Base-by-base conservation (phyloP, 257 asterid species). In the Solanum virginianum region DNA sequence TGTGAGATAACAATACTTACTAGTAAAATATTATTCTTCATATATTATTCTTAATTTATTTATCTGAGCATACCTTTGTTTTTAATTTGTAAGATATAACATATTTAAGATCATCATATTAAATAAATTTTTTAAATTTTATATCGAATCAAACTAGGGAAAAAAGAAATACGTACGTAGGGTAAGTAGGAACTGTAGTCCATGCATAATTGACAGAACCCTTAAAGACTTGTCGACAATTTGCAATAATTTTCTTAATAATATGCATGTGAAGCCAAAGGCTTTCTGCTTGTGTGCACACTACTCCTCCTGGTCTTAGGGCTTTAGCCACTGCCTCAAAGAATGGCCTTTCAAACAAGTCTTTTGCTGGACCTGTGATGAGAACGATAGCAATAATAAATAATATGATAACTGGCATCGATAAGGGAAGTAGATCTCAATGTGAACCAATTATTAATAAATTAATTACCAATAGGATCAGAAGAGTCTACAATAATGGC, bases 401-500 rank as follows among this genome's bases (percentile, higher is more conserved):
- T 32, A 32, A 32, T 32, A 32, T 32, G 36, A 32, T 32, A 32
- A 32, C 0, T 32, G 36, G 36, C 3, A 32, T 32, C 36, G 4
- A 32, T 32, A 32, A 32, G 4, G 36, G 4, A 32, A 32, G 36
- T 32, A 32, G 36, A 32, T 32, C 36, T 32, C 66, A 59, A 59
- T 59, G 29, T 59, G 10, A n/a, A 59, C 22, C 66, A 59, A 10
- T n/a, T n/a, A 59, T 59, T n/a, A 59, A 26, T 59, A 59, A 59
- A 59, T 12, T 84, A 84, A 18, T 12, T 75, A 84, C 86, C 87
- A 60, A 85, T 85, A 39, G 87, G 87, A 53, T 85, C 87, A 77
- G 87, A 85, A 62, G 84, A 85, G 49, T 65, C 81, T 2, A 85
- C 87, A 16, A 85, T 80, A 65, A 85, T 66, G 17, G 87, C 87